Evolutionary conservation across 331 rosid species (phyloP).

Genomic region (Arachis monticola): DNA sequence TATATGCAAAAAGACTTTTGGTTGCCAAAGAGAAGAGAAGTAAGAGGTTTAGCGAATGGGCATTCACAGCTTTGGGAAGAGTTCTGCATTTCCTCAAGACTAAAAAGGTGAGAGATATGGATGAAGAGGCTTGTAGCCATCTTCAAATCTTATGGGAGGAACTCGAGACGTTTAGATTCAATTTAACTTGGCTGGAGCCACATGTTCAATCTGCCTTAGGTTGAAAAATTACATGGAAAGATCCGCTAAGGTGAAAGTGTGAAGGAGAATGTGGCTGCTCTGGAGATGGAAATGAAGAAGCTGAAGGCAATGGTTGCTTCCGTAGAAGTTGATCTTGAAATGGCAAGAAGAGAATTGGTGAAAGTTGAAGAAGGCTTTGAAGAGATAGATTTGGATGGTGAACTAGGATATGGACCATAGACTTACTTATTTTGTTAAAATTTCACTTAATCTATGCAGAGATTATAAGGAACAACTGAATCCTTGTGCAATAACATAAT

Average conservation of each 20-base stretch:
- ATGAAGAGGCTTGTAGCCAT: background rate
- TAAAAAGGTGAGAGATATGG: slow-evolving; percentile 11
- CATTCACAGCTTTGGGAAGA: too few species aligned
- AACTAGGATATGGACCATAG: too few species aligned
- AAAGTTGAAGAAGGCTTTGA: slow-evolving; percentile 17
- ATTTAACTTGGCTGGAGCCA: slow-evolving; percentile 35
- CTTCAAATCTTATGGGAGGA: slow-evolving; percentile 32
- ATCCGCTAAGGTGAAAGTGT: background rate
- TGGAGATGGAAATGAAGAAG: slow-evolving; percentile 8
- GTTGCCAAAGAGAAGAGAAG: too few species aligned
- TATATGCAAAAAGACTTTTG: too few species aligned
- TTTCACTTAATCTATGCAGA: too few species aligned
- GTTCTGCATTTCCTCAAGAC: too few species aligned
- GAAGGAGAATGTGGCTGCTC: background rate
- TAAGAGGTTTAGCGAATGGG: too few species aligned
- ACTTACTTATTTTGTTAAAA: too few species aligned
- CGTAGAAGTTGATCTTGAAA: background rate
- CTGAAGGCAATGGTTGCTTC: background rate
- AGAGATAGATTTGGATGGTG: background rate
- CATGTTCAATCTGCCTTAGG: slow-evolving; percentile 18
- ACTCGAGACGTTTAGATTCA: slow-evolving; percentile 21
- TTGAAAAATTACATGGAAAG: slow-evolving; percentile 1
- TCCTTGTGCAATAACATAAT: too few species aligned
- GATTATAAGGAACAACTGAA: too few species aligned
- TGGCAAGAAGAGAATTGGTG: background rate